Base-by-base conservation (phyloP, 257 asterid species). In the Echium plantagineum region DNA sequence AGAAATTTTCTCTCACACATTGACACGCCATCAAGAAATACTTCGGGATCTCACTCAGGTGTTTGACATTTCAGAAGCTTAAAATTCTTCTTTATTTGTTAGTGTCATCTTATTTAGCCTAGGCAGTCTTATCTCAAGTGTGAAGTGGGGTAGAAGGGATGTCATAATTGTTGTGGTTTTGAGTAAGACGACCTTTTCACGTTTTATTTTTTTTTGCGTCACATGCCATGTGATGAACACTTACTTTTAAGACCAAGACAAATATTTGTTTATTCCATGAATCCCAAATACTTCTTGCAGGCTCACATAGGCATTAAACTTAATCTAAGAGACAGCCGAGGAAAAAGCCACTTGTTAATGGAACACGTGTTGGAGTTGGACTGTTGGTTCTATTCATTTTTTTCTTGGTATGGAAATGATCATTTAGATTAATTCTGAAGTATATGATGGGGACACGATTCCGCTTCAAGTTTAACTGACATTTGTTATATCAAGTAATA, bases 41-140 rank as follows among this genome's bases (percentile, higher is more conserved):
- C 91, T 87, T 75, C 94, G 85, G 79, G 97, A 90, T 85, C 94
- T 87, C 66, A 69, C 86, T 69, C 97, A 90, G 95, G 97, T 90
- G 26, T 12, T 7, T 10, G 2, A 42, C 16, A 12, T 42, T 42
- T 10, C 49, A 42, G 49, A 42, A 42, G 49, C 49, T 42, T 42
- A 10, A 0, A 3, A 42, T 42, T 10, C 17, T 42, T 4, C 16
- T 42, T 10, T 42, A 42, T 10, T 42, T 42, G 13, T 42, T 13
- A 38, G 9, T 38, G 3, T 0, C 48, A 9, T 42, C 17, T 0
- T 42, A 10, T 42, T 42, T 42, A 10, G 16, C 16, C 49, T 42
- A 42, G 16, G 4, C 16, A 42, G 49, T 42, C 49, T 10, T 13
- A 42, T 42, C 49, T 42, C 49, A 42, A 42, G 49, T n/a, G n/a